Conservation (phyloP, 2,329 filamentous ascomycete species). For the Calonectria pseudoreteaudii region DNA sequence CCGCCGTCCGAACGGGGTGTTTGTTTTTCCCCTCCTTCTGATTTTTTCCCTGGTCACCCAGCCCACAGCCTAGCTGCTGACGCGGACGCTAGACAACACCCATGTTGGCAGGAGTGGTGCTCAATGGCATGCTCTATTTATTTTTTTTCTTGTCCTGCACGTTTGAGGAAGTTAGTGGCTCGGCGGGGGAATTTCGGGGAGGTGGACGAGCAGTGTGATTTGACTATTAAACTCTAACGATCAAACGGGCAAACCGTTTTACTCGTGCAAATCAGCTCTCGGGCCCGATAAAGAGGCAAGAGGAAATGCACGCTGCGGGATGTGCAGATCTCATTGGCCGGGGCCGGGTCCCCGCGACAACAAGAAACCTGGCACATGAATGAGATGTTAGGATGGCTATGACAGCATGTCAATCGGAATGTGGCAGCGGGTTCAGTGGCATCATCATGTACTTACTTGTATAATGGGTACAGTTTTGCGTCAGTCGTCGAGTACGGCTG, state of each 20-base stretch:
- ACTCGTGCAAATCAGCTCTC: background rate
- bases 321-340: background rate
- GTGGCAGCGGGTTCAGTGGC: background rate
- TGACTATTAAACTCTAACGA: conserved; percentile 9
- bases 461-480: background rate
- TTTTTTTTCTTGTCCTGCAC: background rate
- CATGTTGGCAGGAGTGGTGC: background rate
- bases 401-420: background rate
- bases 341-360: background rate
- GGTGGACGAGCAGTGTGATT: background rate
- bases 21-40: background rate
- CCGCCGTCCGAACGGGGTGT: background rate
- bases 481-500: background rate
- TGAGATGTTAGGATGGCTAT: background rate
- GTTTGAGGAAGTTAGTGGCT: background rate
- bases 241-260: background rate
- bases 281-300: background rate
- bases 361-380: background rate
- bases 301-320: background rate
- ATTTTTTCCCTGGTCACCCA: background rate
- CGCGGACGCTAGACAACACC: background rate
- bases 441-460: background rate
- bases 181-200: background rate
- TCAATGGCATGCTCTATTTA: background rate
- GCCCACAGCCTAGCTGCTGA: background rate